Evolutionary conservation across 2,329 filamentous ascomycete species (phyloP).

Genomic region (Teratosphaeriaceae sp.): DNA sequence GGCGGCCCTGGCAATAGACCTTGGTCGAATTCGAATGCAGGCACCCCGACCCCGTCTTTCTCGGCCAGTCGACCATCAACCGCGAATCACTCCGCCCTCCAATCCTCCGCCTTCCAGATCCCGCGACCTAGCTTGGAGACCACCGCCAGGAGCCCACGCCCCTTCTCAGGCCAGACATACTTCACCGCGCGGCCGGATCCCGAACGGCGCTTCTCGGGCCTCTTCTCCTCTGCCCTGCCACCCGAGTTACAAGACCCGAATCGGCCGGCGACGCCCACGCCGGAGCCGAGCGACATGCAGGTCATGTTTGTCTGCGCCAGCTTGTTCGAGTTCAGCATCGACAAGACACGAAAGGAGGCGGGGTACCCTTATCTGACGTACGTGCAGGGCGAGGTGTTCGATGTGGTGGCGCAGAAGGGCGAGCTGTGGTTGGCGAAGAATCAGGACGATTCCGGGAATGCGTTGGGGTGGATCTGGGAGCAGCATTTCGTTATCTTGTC

Average conservation of each 20-base stretch:
- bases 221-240: constrained; percentile 29
- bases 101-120: constrained; percentile 9
- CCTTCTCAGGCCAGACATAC: constrained; percentile 26
- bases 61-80: constrained; percentile 30
- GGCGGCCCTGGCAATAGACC: constrained; percentile 28
- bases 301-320: constrained; percentile 89
- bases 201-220: constrained; percentile 21
- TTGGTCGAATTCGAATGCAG: constrained; percentile 29
- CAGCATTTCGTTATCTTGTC: constrained; percentile 67
- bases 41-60: constrained; percentile 46
- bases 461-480: constrained; percentile 97
- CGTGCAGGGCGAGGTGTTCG: constrained; percentile 72
- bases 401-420: constrained; percentile 86
- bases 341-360: constrained; percentile 81
- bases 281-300: constrained; percentile 24
- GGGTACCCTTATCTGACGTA: constrained; percentile 96
- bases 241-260: constrained; percentile 12
- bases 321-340: constrained; percentile 95
- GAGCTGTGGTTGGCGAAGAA: constrained; percentile 97
- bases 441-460: constrained; percentile 74
- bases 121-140: constrained; percentile 20
- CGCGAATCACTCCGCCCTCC: constrained; percentile 20
- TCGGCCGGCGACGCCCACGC: constrained; percentile 12
- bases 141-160: constrained; percentile 17
- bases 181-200: constrained; percentile 22